A percentile compares a stretch with the other conserved stretches of the same genome.
Evolutionary conservation across 139 green algal species (phyloP).

Genomic region (Coccomyxa sp.): DNA sequence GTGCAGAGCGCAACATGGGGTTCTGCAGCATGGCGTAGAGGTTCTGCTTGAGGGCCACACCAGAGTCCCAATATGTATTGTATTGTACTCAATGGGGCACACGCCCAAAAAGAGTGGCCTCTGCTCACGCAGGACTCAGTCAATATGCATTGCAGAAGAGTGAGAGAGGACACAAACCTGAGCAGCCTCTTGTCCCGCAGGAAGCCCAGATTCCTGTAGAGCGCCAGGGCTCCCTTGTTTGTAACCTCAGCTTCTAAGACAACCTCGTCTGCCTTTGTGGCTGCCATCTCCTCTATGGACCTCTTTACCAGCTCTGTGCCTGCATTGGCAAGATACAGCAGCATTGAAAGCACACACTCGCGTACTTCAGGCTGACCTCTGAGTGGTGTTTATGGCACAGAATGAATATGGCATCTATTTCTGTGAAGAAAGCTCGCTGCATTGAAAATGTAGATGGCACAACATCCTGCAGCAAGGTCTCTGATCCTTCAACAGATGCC

Average conservation of each 20-base stretch:
- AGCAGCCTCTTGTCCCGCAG: conserved; percentile 94
- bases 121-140: background rate
- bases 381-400: no score
- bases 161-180: conserved; percentile 32
- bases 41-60: no score
- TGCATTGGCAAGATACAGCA: no score
- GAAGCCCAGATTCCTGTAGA: conserved; percentile 97
- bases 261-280: conserved; percentile 73
- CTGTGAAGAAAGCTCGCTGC: no score
- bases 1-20: no score
- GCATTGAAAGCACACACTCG: no score
- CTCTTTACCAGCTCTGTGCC: conserved; percentile 71
- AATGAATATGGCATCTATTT: background rate
- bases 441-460: no score
- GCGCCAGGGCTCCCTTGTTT: conserved; percentile 84
- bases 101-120: background rate
- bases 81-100: background rate
- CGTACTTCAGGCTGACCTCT: no score
- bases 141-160: background rate
- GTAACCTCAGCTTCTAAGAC: conserved; percentile 93
- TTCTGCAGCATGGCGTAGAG: no score
- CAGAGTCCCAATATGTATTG: background rate
- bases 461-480: no score
- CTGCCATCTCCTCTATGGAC: conserved; percentile 67
- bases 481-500: no score